Conservation (phyloP, 176 grass and related monocot genomes). For the Phragmites australis region DNA sequence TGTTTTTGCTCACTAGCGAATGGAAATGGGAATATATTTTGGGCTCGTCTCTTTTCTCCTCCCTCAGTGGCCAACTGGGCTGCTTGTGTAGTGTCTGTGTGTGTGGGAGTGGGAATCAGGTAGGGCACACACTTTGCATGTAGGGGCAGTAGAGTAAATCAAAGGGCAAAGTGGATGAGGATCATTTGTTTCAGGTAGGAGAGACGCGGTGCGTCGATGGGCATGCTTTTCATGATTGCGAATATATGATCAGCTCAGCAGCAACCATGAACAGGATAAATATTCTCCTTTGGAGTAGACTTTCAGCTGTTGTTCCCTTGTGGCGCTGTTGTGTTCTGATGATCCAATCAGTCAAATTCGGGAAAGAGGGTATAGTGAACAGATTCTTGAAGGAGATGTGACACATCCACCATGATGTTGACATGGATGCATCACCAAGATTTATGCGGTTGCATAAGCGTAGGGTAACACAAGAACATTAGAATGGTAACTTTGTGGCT, state of each 20-base stretch:
- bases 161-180: conserved; percentile 38
- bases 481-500: background rate
- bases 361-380: conserved; percentile 26
- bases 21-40: conserved; percentile 60
- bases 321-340: conserved; percentile 46
- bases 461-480: background rate
- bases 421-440: background rate
- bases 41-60: background rate
- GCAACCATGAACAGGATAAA: conserved; percentile 36
- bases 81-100: background rate
- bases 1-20: conserved; percentile 26
- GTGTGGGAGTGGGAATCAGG: conserved; percentile 39
- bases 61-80: conserved; percentile 23
- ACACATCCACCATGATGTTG: conserved; percentile 30
- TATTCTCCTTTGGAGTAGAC: conserved; percentile 36
- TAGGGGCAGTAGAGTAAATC: conserved; percentile 15
- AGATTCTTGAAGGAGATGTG: conserved; percentile 50
- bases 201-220: conserved; percentile 56
- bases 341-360: conserved; percentile 34
- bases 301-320: conserved; percentile 16
- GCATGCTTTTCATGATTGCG: conserved; percentile 44
- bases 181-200: conserved; percentile 43
- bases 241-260: conserved; percentile 50
- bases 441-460: background rate
- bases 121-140: conserved; percentile 38